phyloP scores from a whole-genome alignment of 108 stramenopile species.

The Cylindrotheca closterium region DNA sequence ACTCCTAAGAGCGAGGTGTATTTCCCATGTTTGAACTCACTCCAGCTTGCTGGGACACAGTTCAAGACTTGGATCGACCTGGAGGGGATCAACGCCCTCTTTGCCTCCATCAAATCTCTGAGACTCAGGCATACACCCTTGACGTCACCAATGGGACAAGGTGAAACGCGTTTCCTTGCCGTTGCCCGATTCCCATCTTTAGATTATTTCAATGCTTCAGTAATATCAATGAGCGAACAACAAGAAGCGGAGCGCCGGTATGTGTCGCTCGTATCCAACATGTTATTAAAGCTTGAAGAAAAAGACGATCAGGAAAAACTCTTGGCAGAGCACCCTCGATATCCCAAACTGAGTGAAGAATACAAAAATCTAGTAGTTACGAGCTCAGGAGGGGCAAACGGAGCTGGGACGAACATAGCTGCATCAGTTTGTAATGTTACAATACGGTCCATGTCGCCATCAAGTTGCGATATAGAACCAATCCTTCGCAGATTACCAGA shows the following conservation, averaged over 20 bases:
- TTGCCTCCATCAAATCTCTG: slow-evolving; percentile 43
- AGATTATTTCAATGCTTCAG: slow-evolving; percentile 69
- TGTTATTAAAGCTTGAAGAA: slow-evolving; percentile 6
- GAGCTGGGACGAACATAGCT: slow-evolving; percentile 31
- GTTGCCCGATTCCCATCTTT: slow-evolving; percentile 76
- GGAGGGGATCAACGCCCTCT: slow-evolving; percentile 48
- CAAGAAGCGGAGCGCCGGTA: slow-evolving; percentile 83
- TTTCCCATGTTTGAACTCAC: slow-evolving; percentile 45
- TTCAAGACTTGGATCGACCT: slow-evolving; percentile 65
- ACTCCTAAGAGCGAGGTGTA: background rate
- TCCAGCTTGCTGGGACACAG: slow-evolving; percentile 73
- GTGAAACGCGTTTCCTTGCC: slow-evolving; percentile 63
- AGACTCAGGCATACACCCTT: slow-evolving; percentile 74
- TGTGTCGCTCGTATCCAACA: slow-evolving; percentile 35
- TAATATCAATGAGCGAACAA: slow-evolving; percentile 63
- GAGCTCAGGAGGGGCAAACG: background rate
- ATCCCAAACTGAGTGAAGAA: slow-evolving; percentile 41
- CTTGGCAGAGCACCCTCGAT: slow-evolving; percentile 60
- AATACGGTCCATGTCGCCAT: slow-evolving; percentile 66
- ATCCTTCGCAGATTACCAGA: slow-evolving; percentile 69
- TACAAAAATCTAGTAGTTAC: slow-evolving; percentile 56
- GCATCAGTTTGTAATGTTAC: slow-evolving; percentile 69
- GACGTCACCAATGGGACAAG: slow-evolving; percentile 63
- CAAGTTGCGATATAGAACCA: slow-evolving; percentile 75
- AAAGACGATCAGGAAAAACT: slow-evolving; percentile 2